Conservation (phyloP, 768 basidiomycete species). For the Suillus discolor region DNA sequence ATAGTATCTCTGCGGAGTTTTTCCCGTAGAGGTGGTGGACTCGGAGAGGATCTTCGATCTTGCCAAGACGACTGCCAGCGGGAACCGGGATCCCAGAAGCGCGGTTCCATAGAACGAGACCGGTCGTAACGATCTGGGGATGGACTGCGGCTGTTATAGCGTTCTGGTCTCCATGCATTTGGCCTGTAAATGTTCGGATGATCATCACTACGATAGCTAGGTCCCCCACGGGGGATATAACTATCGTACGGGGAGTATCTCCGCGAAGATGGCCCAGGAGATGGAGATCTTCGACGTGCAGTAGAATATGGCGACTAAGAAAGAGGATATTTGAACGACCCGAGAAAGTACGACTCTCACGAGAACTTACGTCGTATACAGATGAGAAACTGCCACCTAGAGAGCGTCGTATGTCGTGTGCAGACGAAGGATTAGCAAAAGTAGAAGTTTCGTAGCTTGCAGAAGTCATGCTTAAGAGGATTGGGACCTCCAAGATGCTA, state of each 20-base stretch:
- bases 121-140: slow-evolving; percentile 54
- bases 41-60: slow-evolving; percentile 46
- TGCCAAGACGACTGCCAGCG: slow-evolving; percentile 44
- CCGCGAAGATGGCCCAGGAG: slow-evolving; percentile 49
- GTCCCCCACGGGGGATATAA: slow-evolving; percentile 46
- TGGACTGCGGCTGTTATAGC: slow-evolving; percentile 46
- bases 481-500: slow-evolving; percentile 3
- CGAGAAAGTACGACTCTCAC: slow-evolving; percentile 4
- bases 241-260: slow-evolving; percentile 48
- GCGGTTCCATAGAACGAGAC: slow-evolving; percentile 41
- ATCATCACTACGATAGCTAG: slow-evolving; percentile 39
- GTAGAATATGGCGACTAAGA: slow-evolving; percentile 25
- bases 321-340: slow-evolving; percentile 11
- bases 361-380: slow-evolving; percentile 33
- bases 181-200: slow-evolving; percentile 46
- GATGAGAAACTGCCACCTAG: slow-evolving; percentile 22
- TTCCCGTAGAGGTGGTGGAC: slow-evolving; percentile 35
- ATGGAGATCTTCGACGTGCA: slow-evolving; percentile 49
- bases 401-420: slow-evolving; percentile 32
- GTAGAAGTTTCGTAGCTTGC: slow-evolving; percentile 29
- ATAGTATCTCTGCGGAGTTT: slow-evolving; percentile 40
- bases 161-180: slow-evolving; percentile 37
- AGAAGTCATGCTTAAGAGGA: slow-evolving; percentile 18
- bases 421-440: slow-evolving; percentile 25
- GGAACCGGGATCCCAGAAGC: slow-evolving; percentile 49